Base-by-base conservation (phyloP, 2,329 filamentous ascomycete genomes). In the Colletotrichum sp. region DNA sequence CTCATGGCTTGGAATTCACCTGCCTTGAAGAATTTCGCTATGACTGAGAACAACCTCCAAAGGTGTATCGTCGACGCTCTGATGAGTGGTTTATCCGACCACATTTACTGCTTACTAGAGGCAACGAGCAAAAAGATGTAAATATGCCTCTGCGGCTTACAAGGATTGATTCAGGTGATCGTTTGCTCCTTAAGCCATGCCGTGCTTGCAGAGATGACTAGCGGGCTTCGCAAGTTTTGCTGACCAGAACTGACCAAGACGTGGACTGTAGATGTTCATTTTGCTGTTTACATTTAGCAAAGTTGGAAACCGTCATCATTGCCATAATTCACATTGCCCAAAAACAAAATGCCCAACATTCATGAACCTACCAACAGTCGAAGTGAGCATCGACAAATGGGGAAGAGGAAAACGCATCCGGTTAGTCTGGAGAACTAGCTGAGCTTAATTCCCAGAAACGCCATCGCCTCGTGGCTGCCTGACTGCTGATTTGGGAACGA, bases 1-100 rank as follows among this genome's bases (percentile, higher is more conserved):
- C 0, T 0, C 4, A 21, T 49, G 44, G 4, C 44, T 49, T 21
- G 44, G 2, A n/a, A 49, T 0, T 13, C 10, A 49, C 1, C 18
- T 21, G 3, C 18, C 18, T n/a, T 13, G 9, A 6, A 49, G 18
- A 49, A 49, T 12, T 16, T 44, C 10, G 44, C 44, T 21, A 1
- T 49, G 44, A 49, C 44, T 21, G 44, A 49, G 6, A 21, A n/a
- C 3, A 49, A 21, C 44, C 44, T 21, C 44, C 4, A 6, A 9
- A 49, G 4, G 6, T 7, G 44, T 4, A n/a, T 10, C 44, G 6
- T 21, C 18, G 18, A 49, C 44, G 44, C 44, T 49, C 44, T 49
- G 18, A 49, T 49, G 10, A 1, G 44, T 49, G 10, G 44, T n/a
- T n/a, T 49, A 49, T 49, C 44, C 44, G 44, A 49, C 44, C 44